Evolutionary conservation across 2,329 filamentous ascomycete species (phyloP).

Genomic region (Ophiostoma sp.): DNA sequence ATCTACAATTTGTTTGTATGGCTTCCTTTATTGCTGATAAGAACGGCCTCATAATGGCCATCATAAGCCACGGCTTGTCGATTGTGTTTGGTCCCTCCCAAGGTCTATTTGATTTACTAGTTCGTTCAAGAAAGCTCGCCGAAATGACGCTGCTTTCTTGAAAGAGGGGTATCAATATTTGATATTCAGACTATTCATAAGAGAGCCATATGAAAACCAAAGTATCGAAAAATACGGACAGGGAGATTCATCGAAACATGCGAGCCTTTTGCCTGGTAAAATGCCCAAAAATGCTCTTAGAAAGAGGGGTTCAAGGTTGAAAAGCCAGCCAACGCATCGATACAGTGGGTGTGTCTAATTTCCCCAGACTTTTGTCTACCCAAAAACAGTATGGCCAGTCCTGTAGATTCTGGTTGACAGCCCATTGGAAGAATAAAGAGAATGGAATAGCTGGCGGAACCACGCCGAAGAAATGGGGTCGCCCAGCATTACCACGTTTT

Average conservation of each 20-base stretch:
- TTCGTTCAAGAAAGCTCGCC: neutral
- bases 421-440: neutral
- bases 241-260: neutral
- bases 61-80: neutral
- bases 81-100: neutral
- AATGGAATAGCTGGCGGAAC: neutral
- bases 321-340: neutral
- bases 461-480: neutral
- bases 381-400: neutral
- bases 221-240: neutral
- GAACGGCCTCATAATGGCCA: neutral
- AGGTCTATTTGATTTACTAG: neutral
- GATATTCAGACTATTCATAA: neutral
- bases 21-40: neutral
- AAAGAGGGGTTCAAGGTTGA: neutral
- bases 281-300: neutral
- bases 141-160: neutral
- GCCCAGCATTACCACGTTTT: neutral
- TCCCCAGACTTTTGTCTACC: constrained; percentile 7
- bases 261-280: neutral
- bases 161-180: neutral
- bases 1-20: neutral
- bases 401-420: neutral
- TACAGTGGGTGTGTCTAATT: neutral
- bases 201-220: neutral